Percentiles rank a stretch among this genome's conserved stretches.
Evolutionary conservation across 2,329 filamentous ascomycete genomes (phyloP).

Genomic region (Alternaria novae-zelandiae): DNA sequence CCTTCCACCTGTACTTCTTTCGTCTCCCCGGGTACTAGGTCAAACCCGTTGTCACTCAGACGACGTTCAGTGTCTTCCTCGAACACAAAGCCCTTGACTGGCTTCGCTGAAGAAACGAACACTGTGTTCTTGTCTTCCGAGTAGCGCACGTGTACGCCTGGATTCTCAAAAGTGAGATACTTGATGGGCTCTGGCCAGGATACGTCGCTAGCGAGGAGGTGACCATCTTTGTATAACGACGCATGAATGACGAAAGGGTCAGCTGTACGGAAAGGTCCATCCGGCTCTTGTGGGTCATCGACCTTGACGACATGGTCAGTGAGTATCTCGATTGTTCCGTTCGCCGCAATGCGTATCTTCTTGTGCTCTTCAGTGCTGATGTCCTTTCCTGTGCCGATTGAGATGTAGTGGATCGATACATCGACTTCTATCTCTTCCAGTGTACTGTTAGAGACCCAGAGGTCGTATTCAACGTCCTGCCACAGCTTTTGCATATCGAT

Average conservation of each 20-base stretch:
- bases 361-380: conserved; percentile 54
- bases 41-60: conserved; percentile 39
- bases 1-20: conserved; percentile 23
- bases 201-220: conserved; percentile 59
- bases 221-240: conserved; percentile 57
- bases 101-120: conserved; percentile 57
- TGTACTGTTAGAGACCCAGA: conserved; percentile 62
- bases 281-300: neutral
- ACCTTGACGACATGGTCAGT: conserved; percentile 40
- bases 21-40: conserved; percentile 28
- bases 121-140: conserved; percentile 42
- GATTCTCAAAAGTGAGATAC: conserved; percentile 60
- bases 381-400: conserved; percentile 59
- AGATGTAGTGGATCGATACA: conserved; percentile 60
- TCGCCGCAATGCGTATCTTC: conserved; percentile 55
- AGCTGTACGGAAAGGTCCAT: conserved; percentile 53
- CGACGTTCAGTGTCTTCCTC: conserved; percentile 23
- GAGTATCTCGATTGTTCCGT: conserved; percentile 61
- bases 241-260: conserved; percentile 61
- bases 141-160: conserved; percentile 51
- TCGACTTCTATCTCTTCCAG: conserved; percentile 52
- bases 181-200: conserved; percentile 68
- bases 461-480: conserved; percentile 53
- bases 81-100: conserved; percentile 65
- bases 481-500: conserved; percentile 29